Evolutionary conservation across 192 early-diverging fungal genomes (phyloP).

Genomic region (Rhizophagus sp.): DNA sequence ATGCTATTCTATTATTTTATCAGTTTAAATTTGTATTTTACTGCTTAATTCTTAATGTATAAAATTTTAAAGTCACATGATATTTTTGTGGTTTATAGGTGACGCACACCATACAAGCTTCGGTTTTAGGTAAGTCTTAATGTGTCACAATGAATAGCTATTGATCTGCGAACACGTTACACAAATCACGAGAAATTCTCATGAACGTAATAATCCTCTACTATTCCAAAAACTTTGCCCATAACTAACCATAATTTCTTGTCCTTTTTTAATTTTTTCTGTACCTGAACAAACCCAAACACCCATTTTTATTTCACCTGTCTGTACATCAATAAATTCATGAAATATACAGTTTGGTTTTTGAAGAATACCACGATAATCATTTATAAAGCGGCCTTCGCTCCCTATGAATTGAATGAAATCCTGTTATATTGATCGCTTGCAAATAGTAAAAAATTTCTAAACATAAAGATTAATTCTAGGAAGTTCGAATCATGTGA

Average conservation of each 20-base stretch:
- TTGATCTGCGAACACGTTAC: too few relatives aligned
- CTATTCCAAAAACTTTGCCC: constrained; percentile 24
- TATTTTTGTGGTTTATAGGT: too few relatives aligned
- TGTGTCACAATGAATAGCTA: not conserved
- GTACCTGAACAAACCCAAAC: constrained; percentile 16
- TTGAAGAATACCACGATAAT: constrained; percentile 12
- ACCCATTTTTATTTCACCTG: constrained; percentile 23
- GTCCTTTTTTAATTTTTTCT: constrained; percentile 31
- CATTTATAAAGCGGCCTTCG: constrained; percentile 27
- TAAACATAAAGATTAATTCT: not conserved
- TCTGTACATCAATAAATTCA: constrained; percentile 21
- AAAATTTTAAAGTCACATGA: too few relatives aligned
- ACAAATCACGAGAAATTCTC: too few relatives aligned
- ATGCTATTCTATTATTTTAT: too few relatives aligned
- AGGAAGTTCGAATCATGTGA: not conserved
- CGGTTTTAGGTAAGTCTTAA: not conserved
- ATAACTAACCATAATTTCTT: constrained; percentile 23
- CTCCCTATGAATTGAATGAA: not conserved
- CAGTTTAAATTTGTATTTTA: too few relatives aligned
- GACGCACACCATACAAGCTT: too few relatives aligned
- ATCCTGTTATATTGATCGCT: too few relatives aligned
- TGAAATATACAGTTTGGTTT: constrained; percentile 18
- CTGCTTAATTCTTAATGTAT: too few relatives aligned
- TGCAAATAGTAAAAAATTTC: not conserved
- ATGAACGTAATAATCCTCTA: constrained; percentile 5